A percentile compares a stretch with the other conserved stretches of the same genome.
These are phyloP conservation scores for Pichia ethanolica DNA, from an alignment of 805 yeast genomes.

Conservation along the genomic window DNA sequence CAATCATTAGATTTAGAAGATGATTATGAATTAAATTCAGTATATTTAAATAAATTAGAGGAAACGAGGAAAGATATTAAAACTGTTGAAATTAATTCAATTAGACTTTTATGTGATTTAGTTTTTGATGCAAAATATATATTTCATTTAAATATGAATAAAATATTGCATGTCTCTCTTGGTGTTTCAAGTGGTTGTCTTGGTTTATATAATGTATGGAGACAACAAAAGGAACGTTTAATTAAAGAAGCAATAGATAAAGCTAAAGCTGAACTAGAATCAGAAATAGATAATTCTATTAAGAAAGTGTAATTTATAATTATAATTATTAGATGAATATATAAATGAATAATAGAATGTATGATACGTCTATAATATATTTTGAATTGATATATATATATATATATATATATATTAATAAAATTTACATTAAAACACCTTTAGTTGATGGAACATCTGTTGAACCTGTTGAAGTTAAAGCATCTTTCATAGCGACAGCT, in stretches of 20 bases:
- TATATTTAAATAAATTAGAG: not conserved
- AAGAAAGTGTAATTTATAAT: not conserved
- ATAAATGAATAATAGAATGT: not conserved
- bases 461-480: conserved; percentile 73
- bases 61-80: conserved; percentile 24
- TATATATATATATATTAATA: too few species aligned
- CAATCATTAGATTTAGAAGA: not conserved
- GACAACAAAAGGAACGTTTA: conserved; percentile 18
- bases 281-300: not conserved
- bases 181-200: conserved; percentile 28
- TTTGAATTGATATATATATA: too few species aligned
- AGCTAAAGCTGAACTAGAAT: not conserved
- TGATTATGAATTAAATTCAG: conserved; percentile 7
- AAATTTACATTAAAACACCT: conserved; percentile 68
- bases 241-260: conserved; percentile 3
- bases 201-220: conserved; percentile 27
- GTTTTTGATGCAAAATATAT: conserved; percentile 41
- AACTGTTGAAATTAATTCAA: conserved; percentile 33
- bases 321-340: not conserved
- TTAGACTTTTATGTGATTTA: conserved; percentile 39
- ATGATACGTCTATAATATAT: not conserved
- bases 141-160: conserved; percentile 30
- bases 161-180: conserved; percentile 23
- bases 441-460: conserved; percentile 94
- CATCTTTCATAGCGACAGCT: conserved; percentile 87